phyloP scores from a whole-genome alignment of 371 early-diverging fungal species.

The Pancytospora epiphaga region DNA sequence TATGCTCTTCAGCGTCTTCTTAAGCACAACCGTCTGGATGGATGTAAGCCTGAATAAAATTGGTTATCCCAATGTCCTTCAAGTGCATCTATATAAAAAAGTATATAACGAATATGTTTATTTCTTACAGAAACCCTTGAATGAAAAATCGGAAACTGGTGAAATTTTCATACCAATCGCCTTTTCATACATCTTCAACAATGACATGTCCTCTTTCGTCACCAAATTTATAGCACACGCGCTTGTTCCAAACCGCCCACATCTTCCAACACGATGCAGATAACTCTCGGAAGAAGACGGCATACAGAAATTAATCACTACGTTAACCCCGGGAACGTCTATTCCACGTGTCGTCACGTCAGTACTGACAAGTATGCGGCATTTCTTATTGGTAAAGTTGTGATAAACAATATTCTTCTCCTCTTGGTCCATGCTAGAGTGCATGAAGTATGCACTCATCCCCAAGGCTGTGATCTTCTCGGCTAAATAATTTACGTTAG shows the following conservation, averaged over 20 bases:
- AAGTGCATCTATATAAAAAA: too few relatives aligned
- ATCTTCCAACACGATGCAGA: conserved; percentile 95
- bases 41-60: too few relatives aligned
- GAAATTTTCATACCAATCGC: not conserved
- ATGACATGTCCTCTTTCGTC: not conserved
- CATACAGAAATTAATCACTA: conserved; percentile 98
- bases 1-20: too few relatives aligned
- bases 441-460: conserved; percentile 89
- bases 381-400: conserved; percentile 15
- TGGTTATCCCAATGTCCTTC: too few relatives aligned
- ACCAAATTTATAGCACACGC: conserved; percentile 78
- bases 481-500: conserved; percentile 86
- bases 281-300: conserved; percentile 95
- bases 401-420: conserved; percentile 68
- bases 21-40: too few relatives aligned
- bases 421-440: conserved; percentile 86
- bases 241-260: conserved; percentile 90
- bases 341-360: conserved; percentile 94
- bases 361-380: conserved; percentile 48
- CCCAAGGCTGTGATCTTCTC: conserved; percentile 89
- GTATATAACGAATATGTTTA: not conserved
- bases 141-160: not conserved
- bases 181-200: not conserved
- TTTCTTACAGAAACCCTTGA: not conserved
- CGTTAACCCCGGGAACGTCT: conserved; percentile 93